Conservation (phyloP, 306 rosid genomes). For the Vigna angularis region DNA sequence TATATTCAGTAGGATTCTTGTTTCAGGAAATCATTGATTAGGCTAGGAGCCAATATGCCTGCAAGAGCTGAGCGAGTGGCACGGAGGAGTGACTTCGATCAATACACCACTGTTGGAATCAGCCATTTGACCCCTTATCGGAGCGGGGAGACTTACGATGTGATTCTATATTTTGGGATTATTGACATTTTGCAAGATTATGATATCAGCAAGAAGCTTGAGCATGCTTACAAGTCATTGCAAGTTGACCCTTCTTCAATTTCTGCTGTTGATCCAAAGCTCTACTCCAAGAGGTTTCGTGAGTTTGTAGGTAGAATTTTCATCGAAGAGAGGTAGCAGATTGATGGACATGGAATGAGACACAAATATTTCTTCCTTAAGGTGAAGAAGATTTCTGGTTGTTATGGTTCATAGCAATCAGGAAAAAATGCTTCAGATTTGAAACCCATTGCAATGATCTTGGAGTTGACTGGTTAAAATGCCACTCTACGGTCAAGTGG, state of each 20-base stretch:
- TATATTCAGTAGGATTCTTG: slow-evolving; percentile 34
- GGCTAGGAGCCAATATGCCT: slow-evolving; percentile 98
- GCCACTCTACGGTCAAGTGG: slow-evolving; percentile 37
- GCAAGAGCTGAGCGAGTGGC: slow-evolving; percentile 94
- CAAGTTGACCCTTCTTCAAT: slow-evolving; percentile 88
- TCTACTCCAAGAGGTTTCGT: slow-evolving; percentile 87
- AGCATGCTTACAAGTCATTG: slow-evolving; percentile 94
- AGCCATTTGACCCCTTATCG: slow-evolving; percentile 86
- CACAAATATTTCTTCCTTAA: slow-evolving; percentile 16
- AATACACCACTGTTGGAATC: slow-evolving; percentile 72
- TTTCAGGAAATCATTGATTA: slow-evolving; percentile 88
- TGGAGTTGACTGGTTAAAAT: slow-evolving; percentile 24
- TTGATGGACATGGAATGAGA: background rate
- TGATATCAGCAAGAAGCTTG: slow-evolving; percentile 94
- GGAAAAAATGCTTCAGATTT: slow-evolving; percentile 26
- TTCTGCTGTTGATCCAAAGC: slow-evolving; percentile 99
- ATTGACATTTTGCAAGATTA: slow-evolving; percentile 98
- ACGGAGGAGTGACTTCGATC: slow-evolving; percentile 89
- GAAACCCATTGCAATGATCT: slow-evolving; percentile 11
- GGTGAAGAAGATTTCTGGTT: slow-evolving; percentile 9
- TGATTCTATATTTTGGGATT: slow-evolving; percentile 88
- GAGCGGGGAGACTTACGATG: slow-evolving; percentile 80
- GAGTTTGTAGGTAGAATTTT: slow-evolving; percentile 89
- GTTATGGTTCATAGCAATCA: slow-evolving; percentile 18
- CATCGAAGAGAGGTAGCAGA: slow-evolving; percentile 76